These are phyloP conservation scores for Rhodotorula sp. DNA, from an alignment of 1,284 basidiomycete genomes.

Conservation along the genomic window DNA sequence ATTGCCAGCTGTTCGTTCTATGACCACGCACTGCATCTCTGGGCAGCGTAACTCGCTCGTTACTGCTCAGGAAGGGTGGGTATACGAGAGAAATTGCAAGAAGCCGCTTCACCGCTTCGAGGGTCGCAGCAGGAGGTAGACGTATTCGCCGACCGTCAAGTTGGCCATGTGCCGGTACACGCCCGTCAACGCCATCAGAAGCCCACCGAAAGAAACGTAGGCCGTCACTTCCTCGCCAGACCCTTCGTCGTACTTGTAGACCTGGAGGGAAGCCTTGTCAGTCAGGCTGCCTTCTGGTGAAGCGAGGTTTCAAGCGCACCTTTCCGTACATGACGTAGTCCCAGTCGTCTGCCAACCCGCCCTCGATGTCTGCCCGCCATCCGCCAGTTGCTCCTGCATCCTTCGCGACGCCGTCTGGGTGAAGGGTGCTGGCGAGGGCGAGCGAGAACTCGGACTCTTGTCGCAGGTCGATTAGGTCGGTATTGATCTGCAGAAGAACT, in stretches of 20 bases:
- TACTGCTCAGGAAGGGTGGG: background rate
- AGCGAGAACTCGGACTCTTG: conserved; percentile 61
- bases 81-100: background rate
- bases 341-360: conserved; percentile 88
- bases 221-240: conserved; percentile 84
- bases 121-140: conserved; percentile 79
- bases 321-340: conserved; percentile 99
- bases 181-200: conserved; percentile 90
- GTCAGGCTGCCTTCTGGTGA: background rate
- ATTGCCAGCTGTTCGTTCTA: conserved; percentile 96
- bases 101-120: background rate
- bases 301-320: conserved; percentile 55
- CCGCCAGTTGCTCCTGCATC: conserved; percentile 66
- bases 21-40: conserved; percentile 79
- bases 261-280: conserved; percentile 53
- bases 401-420: conserved; percentile 66
- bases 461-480: conserved; percentile 75
- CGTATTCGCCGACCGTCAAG: conserved; percentile 86
- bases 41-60: conserved; percentile 52
- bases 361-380: conserved; percentile 81
- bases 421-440: conserved; percentile 78
- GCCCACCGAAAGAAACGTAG: conserved; percentile 94
- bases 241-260: conserved; percentile 94
- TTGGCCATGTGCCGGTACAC: conserved; percentile 88
- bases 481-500: conserved; percentile 61